phyloP scores from a whole-genome alignment of 2,329 filamentous ascomycete genomes.

The Exserohilum rostratum region DNA sequence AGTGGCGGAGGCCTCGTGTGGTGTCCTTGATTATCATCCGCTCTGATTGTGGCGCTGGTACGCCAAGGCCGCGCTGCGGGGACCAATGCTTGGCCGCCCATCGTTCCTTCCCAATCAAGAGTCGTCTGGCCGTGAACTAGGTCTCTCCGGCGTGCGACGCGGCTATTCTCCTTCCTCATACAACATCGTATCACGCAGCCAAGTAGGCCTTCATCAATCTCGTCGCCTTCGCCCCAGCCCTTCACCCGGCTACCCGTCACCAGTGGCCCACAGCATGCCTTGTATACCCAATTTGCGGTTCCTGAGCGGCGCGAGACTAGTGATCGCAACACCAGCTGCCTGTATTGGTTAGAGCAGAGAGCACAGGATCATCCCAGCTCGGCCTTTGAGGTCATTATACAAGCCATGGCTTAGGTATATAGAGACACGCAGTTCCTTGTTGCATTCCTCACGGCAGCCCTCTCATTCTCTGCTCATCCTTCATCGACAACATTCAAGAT shows the following conservation, averaged over 20 bases:
- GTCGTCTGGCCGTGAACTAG: conserved; percentile 16
- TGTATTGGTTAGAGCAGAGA: conserved; percentile 23
- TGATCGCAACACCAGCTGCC: conserved; percentile 26
- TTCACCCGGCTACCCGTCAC: conserved; percentile 19
- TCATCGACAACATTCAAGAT: conserved; percentile 25
- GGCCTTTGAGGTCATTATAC: conserved; percentile 8
- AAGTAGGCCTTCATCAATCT: conserved; percentile 25
- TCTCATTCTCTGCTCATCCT: conserved; percentile 13
- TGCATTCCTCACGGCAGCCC: conserved; percentile 10
- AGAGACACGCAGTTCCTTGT: conserved; percentile 7
- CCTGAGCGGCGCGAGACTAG: conserved; percentile 20
- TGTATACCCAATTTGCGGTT: conserved; percentile 15
- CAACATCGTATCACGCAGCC: conserved; percentile 28
- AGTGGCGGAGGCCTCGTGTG: conserved; percentile 5
- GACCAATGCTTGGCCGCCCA: conserved; percentile 14
- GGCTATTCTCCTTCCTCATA: conserved; percentile 30
- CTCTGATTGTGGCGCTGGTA: conserved; percentile 22
- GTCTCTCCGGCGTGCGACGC: conserved; percentile 21
- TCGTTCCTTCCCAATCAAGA: conserved; percentile 38
- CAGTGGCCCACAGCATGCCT: conserved; percentile 10
- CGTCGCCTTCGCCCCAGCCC: conserved; percentile 16
- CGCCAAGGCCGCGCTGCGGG: conserved; percentile 29
- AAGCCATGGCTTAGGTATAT: conserved; percentile 27
- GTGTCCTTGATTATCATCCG: conserved; percentile 1
- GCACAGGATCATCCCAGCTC: conserved; percentile 6